Base-by-base conservation (phyloP, 495 filamentous ascomycete species). In the Cladorrhinum samala region DNA sequence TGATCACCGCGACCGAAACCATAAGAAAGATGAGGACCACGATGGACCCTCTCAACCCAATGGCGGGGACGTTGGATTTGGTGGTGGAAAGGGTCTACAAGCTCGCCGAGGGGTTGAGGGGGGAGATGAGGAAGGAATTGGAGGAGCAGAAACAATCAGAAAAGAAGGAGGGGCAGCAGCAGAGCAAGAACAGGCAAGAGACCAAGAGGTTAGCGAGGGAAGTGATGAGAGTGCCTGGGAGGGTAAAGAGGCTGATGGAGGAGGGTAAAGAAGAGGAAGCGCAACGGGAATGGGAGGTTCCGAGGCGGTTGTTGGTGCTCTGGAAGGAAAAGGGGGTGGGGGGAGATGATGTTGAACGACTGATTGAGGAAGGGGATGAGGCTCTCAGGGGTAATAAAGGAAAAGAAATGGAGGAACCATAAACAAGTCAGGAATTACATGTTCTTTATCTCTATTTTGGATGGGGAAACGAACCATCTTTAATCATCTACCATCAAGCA, bases 1-100 rank as follows among this genome's bases (percentile, higher is more conserved):
- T 98, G 61, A 96, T 98, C 56, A 80, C 83, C 16, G 93, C 93
- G 14, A 96, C 94, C 13, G 91, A 95, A 67, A 97, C 92, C 11
- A 98, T 98, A 63, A 80, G 88, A 20, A 57, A 71, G 70, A 91
- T 91, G 88, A 70, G 85, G 36, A 71, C 75, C 17, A 86, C 82
- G 59, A 90, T 89, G 86, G 83, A 86, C 53, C 83, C 83, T n/a
- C 61, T 87, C 49, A 81, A 80, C 41, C 82, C 85, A 16, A 81
- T 84, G 58, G 83, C 84, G 0, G 78, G 80, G 41, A 92, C 86
- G 46, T 70, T 96, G 23, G 82, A 85, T 43, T 81, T 84, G 23
- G 85, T 88, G 7, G 86, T 96, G 62, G 79, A 77, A 0, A 86
- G 88, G 64, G 89, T 96, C 50, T 92, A 89, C 44, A 82, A 86